Base-by-base conservation (phyloP, 1,139 yeast genomes). In the Kurtzmaniella natalensis region DNA sequence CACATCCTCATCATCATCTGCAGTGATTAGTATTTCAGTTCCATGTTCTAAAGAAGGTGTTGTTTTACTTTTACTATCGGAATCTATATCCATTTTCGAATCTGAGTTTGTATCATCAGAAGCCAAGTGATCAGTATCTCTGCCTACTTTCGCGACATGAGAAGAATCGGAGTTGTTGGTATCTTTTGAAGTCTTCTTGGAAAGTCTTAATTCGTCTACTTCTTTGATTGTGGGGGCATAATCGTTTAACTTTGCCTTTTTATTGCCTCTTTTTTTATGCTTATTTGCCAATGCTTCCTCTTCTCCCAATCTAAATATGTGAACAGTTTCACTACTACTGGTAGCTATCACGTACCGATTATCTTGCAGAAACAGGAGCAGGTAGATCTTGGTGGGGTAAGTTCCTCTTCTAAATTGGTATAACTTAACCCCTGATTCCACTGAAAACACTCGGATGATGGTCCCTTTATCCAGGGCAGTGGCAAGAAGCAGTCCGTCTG, bases 401-500 rank as follows among this genome's bases (percentile, higher is more conserved):
- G 96, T 85, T 1, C 98, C 98, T 51, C 97, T 72, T 46, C 98
- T 71, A 57, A 92, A 92, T 56, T 92, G 97, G 51, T 78, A 87
- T 33, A 89, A 61, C 50, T 89, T 86, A 15, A 77, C 71, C 0
- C 96, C 97, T 0, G 85, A 75, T 18, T 81, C 83, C 1, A 87
- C 87, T n/a, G 81, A 71, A 50, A 92, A 92, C 2, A 92, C 86
- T 38, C 98, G 67, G 2, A 92, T 78, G 30, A 92, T 87, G 0
- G 98, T 92, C 4, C 98, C 98, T 53, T 88, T 88, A 45, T 87
- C 95, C 13, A 96, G 85, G 1, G 97, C 96, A 0, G 97, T 88
- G 1, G 97, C 96, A 32, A 92, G 64, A 32, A 87, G 57, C 0
- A 81, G 68, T 1, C 98, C 98, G 51, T 88, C 95, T 30, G 70